Evolutionary conservation across 2,329 filamentous ascomycete genomes (phyloP), one percentile per base, ranked within the genome.

Genomic region (Ophiostoma ulmi): DNA sequence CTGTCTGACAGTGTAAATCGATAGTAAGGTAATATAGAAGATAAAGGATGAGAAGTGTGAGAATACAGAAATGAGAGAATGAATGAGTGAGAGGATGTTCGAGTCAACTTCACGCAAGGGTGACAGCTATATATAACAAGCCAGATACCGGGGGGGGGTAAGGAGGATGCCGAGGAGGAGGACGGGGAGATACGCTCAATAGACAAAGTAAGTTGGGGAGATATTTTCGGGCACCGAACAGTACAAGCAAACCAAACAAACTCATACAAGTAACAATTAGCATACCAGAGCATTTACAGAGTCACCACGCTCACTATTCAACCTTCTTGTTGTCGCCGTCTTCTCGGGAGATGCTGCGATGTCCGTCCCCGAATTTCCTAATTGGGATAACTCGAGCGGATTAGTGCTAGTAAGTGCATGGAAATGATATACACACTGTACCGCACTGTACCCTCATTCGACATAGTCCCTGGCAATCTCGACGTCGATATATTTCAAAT

Each of bases 271-370:
- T 6, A 48, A 2, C 1, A 48, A n/a, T 1, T 6, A 48, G n/a
- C 20, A 48, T n/a, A 48, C 17, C 3, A 58, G 22, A 26, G 20
- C 8, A 31, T 13, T 58, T 13, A 3, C n/a, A 22, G n/a, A 3
- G 52, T 17, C 52, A 26, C n/a, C 44, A n/a, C 17, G 17, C 44
- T 48, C 44, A 48, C 5, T 20, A 48, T 20, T 7, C 17, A 6
- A 6, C 17, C 44, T 48, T 22, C 52, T 26, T 58, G 14, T 8
- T 13, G 68, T 79, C 70, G 74, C 80, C 79, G 73, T 35, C 13
- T 17, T 61, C 26, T 61, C 55, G 55, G 55, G 55, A 26, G 26
- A 31, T 31, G 52, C 13, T 26, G 52, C 14, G 26, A 63, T 63
- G 26, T 14, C 26, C 58, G 58, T 63, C 58, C 58, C 58, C 58